Base-by-base conservation (phyloP, 2,329 filamentous ascomycete species). In the Colletotrichum sansevieriae region DNA sequence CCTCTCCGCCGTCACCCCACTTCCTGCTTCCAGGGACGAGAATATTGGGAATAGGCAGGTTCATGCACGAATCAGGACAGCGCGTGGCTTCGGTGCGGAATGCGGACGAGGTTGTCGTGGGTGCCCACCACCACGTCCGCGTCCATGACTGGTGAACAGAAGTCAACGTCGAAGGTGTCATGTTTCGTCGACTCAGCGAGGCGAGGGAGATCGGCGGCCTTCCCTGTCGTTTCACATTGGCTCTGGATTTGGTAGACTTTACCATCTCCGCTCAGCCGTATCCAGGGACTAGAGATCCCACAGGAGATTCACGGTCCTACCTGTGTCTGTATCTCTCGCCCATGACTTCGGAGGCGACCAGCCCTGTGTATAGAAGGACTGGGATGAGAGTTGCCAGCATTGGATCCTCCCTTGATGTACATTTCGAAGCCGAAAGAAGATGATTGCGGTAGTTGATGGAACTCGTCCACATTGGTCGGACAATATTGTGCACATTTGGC, bases 151-250 rank as follows among this genome's bases (percentile, higher is more conserved):
- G 33, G 43, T 60, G 62, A 55, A 55, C 35, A 20, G 12, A 64
- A 51, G 66, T 65, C 62, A 47, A 61, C 56, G 65, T 68, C 65
- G 56, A 69, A 64, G 43, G 52, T 69, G 66, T 44, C 66, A 65
- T 69, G 66, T 69, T 69, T 69, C 66, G 62, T 61, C 66, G 66
- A 61, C 66, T 65, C 66, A 60, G 62, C 66, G 37, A 65, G 66
- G 62, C 62, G 62, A 61, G 46, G 49, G 57, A 66, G 62, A 69
- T 69, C 66, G 51, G 66, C 65, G 62, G 29, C n/a, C 37, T 65
- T 51, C 51, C 66, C 66, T 66, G 65, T 65, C 35, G 66, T 69
- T 69, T 69, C 66, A 69, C 56, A 51, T 56, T 56, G 39, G 63
- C 49, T 60, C 62, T 65, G 66, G 43, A 49, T 49, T 60, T 55